A percentile compares a stretch with the other conserved stretches of the same genome.
Evolutionary conservation across 2,329 filamentous ascomycete species (phyloP).

Genomic region (Aspergillus texensis): DNA sequence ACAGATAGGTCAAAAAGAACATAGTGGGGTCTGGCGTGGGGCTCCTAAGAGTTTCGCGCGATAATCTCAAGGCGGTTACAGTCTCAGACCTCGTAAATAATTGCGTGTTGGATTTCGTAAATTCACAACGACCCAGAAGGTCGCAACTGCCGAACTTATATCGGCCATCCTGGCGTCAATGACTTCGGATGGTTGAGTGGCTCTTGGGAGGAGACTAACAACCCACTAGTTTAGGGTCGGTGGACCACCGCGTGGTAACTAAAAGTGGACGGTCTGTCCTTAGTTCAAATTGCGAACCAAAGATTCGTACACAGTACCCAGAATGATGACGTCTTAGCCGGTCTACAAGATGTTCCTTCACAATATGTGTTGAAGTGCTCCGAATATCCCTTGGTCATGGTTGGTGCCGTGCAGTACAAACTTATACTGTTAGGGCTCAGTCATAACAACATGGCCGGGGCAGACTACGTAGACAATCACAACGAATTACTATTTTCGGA

Average conservation of each 20-base stretch:
- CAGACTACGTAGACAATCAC: neutral
- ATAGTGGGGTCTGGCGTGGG: conserved; percentile 14
- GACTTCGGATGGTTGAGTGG: too few species aligned
- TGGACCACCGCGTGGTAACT: neutral
- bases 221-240: neutral
- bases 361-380: neutral
- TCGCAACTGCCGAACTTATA: neutral
- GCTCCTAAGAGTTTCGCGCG: neutral
- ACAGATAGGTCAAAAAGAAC: conserved; percentile 25
- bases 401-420: too few species aligned
- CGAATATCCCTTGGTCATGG: neutral
- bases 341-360: neutral
- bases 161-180: too few species aligned
- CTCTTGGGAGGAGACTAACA: too few species aligned
- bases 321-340: neutral
- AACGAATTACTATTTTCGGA: neutral
- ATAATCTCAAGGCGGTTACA: neutral
- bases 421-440: neutral
- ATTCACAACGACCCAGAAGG: neutral
- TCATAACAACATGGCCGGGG: neutral
- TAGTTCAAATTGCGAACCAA: neutral
- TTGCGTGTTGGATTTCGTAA: neutral
- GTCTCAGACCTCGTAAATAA: neutral
- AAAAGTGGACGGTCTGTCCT: neutral
- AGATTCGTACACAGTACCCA: neutral